Evolutionary conservation across 164 flowering plant species (phyloP).

Genomic region (Chimonanthus salicifolius): DNA sequence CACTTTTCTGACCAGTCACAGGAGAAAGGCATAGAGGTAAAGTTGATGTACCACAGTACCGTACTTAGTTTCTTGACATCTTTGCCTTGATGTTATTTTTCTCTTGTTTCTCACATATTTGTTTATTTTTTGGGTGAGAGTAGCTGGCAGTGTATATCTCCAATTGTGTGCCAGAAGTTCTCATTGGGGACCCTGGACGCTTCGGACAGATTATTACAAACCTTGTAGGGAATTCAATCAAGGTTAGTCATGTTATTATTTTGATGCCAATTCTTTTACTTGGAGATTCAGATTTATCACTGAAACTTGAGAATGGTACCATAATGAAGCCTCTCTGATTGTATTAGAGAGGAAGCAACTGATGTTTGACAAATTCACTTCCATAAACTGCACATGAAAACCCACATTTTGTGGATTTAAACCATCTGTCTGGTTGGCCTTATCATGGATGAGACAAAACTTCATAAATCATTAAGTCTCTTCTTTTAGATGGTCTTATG

Average conservation of each 20-base stretch:
- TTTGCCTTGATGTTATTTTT: neutral
- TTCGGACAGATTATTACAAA: conserved; percentile 86
- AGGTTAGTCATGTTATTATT: conserved; percentile 41
- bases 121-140: conserved; percentile 19
- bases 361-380: neutral
- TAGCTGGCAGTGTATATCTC: conserved; percentile 90
- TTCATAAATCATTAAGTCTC: neutral
- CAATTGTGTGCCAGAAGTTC: conserved; percentile 59
- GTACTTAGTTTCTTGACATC: neutral
- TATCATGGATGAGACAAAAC: neutral
- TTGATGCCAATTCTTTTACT: neutral
- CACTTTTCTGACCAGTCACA: conserved; percentile 59
- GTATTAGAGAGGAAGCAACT: too few relatives aligned
- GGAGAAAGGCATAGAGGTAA: conserved; percentile 80
- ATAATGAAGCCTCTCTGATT: neutral
- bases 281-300: neutral
- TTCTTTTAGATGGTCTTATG: neutral
- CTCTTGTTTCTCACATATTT: conserved; percentile 6
- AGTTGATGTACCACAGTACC: neutral
- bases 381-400: neutral
- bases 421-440: neutral
- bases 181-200: conserved; percentile 80
- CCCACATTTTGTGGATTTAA: neutral
- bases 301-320: neutral
- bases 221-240: conserved; percentile 90